Evolutionary conservation across 495 filamentous ascomycete species (phyloP).

Genomic region (Neurospora sublineolata): DNA sequence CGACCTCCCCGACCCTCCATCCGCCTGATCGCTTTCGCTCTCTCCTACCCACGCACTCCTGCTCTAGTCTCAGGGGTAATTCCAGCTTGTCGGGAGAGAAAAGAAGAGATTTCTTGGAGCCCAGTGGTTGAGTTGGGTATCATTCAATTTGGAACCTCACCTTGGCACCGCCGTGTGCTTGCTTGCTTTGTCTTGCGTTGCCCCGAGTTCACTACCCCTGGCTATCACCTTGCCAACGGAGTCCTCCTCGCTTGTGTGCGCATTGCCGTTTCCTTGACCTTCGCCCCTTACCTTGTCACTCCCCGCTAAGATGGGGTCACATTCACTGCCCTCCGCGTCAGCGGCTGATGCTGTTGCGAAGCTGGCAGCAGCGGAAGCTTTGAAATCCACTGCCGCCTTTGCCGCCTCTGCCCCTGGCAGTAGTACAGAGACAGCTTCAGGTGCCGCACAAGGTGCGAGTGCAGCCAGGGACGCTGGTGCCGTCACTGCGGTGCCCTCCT

Average conservation of each 20-base stretch:
- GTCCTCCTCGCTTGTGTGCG: neutral
- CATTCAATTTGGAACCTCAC: neutral
- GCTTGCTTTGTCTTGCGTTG: neutral
- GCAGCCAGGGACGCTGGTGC: neutral
- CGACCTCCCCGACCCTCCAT: neutral
- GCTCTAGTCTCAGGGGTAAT: neutral
- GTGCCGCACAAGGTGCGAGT: neutral
- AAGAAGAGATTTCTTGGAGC: neutral
- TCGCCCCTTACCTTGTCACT: neutral
- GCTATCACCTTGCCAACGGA: neutral
- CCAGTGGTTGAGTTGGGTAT: neutral
- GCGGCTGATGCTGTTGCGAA: slow-evolving; percentile 21
- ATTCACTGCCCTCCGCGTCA: slow-evolving; percentile 19
- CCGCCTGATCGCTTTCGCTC: neutral
- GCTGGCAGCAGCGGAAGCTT: slow-evolving; percentile 7
- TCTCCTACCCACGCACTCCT: neutral
- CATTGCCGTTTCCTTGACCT: neutral
- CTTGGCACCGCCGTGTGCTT: neutral
- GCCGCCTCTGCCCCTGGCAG: neutral
- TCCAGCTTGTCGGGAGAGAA: neutral
- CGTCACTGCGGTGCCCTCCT: slow-evolving; percentile 4
- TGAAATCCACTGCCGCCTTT: neutral
- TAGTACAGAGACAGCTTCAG: neutral
- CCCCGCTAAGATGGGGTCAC: neutral
- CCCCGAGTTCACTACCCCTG: neutral